A percentile compares a stretch with the other conserved stretches of the same genome.
Conservation (phyloP, 108 stramenopile species). For the Epithemia pelagica region DNA sequence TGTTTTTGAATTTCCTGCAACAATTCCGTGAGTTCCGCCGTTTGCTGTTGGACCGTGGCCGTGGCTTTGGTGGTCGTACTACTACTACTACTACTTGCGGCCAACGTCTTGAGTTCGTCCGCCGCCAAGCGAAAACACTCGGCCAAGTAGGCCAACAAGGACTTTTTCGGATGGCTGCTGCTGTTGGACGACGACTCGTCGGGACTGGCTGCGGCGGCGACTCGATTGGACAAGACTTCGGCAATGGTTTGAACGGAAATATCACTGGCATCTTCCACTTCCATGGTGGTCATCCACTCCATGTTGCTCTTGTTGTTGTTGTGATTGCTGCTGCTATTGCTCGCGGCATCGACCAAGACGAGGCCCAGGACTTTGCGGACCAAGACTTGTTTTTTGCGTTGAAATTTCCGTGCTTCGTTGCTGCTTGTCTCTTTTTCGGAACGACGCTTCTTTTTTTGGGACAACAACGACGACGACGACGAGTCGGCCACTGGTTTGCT, state of each 20-base stretch:
- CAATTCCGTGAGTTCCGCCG: conserved; percentile 36
- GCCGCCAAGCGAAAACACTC: conserved; percentile 47
- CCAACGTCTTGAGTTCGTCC: conserved; percentile 54
- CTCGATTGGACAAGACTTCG: conserved; percentile 63
- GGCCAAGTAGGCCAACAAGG: conserved; percentile 50
- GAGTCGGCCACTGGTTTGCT: neutral
- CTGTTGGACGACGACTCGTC: neutral
- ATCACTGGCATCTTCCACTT: conserved; percentile 17
- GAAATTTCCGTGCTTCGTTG: conserved; percentile 44
- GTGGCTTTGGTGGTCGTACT: conserved; percentile 5
- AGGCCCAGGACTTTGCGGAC: conserved; percentile 45
- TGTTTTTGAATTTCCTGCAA: conserved; percentile 55
- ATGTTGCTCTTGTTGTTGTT: conserved; percentile 1
- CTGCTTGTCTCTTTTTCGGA: conserved; percentile 15
- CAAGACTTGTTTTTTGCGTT: conserved; percentile 54
- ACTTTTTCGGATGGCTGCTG: conserved; percentile 16
- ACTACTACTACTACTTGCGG: conserved; percentile 7
- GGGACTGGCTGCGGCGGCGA: conserved; percentile 25
- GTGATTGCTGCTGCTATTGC: neutral
- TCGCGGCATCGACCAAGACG: too few species aligned
- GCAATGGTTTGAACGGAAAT: conserved; percentile 45
- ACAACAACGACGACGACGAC: neutral
- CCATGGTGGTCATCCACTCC: neutral
- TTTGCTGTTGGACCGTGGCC: neutral
- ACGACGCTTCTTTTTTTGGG: conserved; percentile 2